Evolutionary conservation across 2,329 filamentous ascomycete species (phyloP).

Genomic region (Bertia moriformis): DNA sequence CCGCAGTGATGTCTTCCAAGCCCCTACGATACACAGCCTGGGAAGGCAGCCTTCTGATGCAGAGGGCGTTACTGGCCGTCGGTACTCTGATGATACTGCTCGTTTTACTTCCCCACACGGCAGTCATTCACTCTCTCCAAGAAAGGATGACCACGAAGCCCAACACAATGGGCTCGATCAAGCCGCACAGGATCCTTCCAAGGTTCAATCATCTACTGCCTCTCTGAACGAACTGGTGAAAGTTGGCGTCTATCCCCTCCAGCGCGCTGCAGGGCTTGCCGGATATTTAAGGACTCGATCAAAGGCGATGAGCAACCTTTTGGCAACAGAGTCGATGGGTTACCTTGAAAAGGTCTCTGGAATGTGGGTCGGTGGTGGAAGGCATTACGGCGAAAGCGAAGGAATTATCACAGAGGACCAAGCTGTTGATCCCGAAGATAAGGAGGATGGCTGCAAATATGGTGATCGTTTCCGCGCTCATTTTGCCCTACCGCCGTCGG

Average conservation of each 20-base stretch:
- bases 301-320: constrained; percentile 64
- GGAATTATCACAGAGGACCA: constrained; percentile 32
- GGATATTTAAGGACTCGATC: constrained; percentile 69
- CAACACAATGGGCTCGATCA: no score
- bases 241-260: constrained; percentile 60
- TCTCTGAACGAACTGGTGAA: background rate
- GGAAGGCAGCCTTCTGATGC: constrained; percentile 5
- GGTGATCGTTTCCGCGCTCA: constrained; percentile 77
- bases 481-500: constrained; percentile 73
- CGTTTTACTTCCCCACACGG: constrained; percentile 7
- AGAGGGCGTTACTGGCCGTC: constrained; percentile 3
- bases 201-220: constrained; percentile 12
- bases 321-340: constrained; percentile 85
- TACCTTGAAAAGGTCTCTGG: constrained; percentile 94
- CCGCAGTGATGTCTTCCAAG: constrained; percentile 76
- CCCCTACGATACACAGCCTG: constrained; percentile 51
- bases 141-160: no score
- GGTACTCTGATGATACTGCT: constrained; percentile 5
- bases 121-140: no score
- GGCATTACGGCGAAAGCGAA: constrained; percentile 61
- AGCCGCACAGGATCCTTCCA: constrained; percentile 20
- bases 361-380: constrained; percentile 86
- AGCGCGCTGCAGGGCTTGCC: constrained; percentile 69
- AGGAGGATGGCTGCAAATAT: constrained; percentile 48
- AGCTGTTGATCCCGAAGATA: constrained; percentile 36